Evolutionary conservation across 371 early-diverging fungal genomes (phyloP).

Genomic region (Mortierella sp.): DNA sequence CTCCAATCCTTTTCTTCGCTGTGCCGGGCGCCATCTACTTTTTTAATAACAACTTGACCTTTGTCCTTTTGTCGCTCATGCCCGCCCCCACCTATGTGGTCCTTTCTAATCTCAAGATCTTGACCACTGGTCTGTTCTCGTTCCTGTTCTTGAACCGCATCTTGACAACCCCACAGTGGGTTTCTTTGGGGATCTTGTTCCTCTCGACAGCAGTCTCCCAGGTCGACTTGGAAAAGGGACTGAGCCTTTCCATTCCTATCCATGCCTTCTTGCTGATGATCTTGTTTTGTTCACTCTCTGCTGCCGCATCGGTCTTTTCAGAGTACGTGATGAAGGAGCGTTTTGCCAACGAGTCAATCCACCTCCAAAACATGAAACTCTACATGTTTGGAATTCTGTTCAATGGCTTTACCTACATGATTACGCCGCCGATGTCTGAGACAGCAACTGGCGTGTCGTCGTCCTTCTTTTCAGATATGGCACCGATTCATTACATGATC

Average conservation of each 20-base stretch:
- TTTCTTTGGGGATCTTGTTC: conserved; percentile 51
- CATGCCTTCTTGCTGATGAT: conserved; percentile 55
- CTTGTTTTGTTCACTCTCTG: conserved; percentile 54
- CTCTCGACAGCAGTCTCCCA: conserved; percentile 54
- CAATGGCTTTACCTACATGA: conserved; percentile 50
- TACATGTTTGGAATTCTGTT: conserved; percentile 59
- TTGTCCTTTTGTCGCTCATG: conserved; percentile 52
- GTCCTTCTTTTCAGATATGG: conserved; percentile 48
- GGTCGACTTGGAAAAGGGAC: conserved; percentile 48
- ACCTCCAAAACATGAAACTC: conserved; percentile 57
- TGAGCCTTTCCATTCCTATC: conserved; percentile 33
- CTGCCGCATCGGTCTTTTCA: conserved; percentile 53
- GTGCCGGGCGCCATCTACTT: conserved; percentile 58
- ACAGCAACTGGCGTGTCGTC: conserved; percentile 6
- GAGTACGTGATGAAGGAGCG: conserved; percentile 59
- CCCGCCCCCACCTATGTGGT: conserved; percentile 58
- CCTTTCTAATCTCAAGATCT: conserved; percentile 57
- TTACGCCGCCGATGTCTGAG: conserved; percentile 8
- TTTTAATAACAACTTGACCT: conserved; percentile 58
- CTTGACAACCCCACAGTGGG: conserved; percentile 46
- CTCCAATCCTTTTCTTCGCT: conserved; percentile 49
- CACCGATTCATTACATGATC: conserved; percentile 46
- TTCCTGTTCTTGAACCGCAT: conserved; percentile 48
- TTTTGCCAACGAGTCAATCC: conserved; percentile 57
- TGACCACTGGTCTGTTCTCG: conserved; percentile 56